A percentile compares a stretch with the other conserved stretches of the same genome.
These are phyloP conservation scores for Nelumbo lutea DNA, from an alignment of 164 flowering plant species.

Conservation along the genomic window DNA sequence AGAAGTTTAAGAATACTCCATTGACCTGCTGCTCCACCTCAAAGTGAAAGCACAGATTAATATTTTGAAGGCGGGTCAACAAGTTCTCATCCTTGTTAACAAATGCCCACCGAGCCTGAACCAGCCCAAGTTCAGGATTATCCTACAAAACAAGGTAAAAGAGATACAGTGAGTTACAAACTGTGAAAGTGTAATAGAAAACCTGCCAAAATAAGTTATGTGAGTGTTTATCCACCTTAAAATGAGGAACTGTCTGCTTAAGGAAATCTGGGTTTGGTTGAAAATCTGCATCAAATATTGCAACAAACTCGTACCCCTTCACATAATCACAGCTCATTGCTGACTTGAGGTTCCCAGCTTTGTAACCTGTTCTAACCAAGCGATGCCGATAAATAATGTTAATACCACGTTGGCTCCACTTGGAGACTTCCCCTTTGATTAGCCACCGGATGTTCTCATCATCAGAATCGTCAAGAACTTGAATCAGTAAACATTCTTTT, in stretches of 20 bases:
- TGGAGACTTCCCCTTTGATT: constrained; percentile 59
- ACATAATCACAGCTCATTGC: constrained; percentile 71
- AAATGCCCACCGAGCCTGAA: constrained; percentile 97
- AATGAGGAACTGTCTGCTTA: constrained; percentile 57
- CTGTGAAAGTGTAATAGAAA: neutral
- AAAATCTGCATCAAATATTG: constrained; percentile 79
- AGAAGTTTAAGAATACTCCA: constrained; percentile 83
- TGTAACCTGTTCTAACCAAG: constrained; percentile 59
- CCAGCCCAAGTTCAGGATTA: constrained; percentile 79
- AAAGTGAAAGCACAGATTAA: constrained; percentile 82
- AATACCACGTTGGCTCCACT: constrained; percentile 59
- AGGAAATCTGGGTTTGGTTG: constrained; percentile 73
- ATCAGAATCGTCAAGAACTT: constrained; percentile 75
- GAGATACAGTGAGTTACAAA: neutral
- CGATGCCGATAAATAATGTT: constrained; percentile 71
- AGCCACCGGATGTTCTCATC: constrained; percentile 57
- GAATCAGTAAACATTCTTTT: constrained; percentile 53
- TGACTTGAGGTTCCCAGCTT: constrained; percentile 76
- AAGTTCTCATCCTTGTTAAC: constrained; percentile 94
- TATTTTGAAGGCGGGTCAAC: constrained; percentile 80
- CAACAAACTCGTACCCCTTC: constrained; percentile 61
- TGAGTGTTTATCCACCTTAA: constrained; percentile 35
- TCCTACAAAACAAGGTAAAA: constrained; percentile 37
- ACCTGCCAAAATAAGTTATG: neutral
- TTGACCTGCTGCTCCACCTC: constrained; percentile 99